Percentiles rank a stretch among this genome's conserved stretches.
Conservation (phyloP, 495 filamentous ascomycete species). For the Neurospora sp. region DNA sequence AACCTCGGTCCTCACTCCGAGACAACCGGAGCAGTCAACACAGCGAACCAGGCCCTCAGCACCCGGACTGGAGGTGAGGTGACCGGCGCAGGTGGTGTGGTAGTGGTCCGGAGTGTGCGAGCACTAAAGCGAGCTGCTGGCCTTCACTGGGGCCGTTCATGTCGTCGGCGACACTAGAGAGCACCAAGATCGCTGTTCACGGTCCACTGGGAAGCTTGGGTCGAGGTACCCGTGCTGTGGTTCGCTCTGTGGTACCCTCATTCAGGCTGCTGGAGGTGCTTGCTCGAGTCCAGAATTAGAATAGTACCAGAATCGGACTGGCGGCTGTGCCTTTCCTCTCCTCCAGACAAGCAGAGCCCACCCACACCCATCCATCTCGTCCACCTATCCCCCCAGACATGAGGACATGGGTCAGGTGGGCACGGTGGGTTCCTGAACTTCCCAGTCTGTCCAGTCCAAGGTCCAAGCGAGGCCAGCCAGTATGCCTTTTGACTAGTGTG, state of each 20-base stretch:
- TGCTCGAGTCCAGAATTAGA: conserved; percentile 18
- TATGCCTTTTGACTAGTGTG: conserved; percentile 14
- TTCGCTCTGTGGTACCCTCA: neutral
- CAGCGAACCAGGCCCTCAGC: neutral
- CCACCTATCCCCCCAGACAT: conserved; percentile 36
- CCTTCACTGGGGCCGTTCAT: neutral
- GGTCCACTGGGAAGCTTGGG: neutral
- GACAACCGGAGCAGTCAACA: neutral
- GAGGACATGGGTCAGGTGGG: conserved; percentile 23
- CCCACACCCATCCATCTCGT: conserved; percentile 12
- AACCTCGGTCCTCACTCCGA: neutral
- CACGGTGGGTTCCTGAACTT: conserved; percentile 19
- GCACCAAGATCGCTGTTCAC: neutral
- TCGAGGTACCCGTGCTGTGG: neutral
- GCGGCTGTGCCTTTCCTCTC: conserved; percentile 23
- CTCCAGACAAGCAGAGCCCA: conserved; percentile 16
- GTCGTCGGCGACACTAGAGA: neutral
- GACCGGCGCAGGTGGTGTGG: neutral
- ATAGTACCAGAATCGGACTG: conserved; percentile 17
- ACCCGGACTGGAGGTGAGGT: neutral
- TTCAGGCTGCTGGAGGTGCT: neutral
- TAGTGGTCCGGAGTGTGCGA: neutral
- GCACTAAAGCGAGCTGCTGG: neutral
- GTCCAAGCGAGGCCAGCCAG: conserved; percentile 30
- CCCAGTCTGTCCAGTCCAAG: conserved; percentile 10